Base-by-base conservation (phyloP, 1,284 basidiomycete genomes). In the Paramarasmius palmivorus region DNA sequence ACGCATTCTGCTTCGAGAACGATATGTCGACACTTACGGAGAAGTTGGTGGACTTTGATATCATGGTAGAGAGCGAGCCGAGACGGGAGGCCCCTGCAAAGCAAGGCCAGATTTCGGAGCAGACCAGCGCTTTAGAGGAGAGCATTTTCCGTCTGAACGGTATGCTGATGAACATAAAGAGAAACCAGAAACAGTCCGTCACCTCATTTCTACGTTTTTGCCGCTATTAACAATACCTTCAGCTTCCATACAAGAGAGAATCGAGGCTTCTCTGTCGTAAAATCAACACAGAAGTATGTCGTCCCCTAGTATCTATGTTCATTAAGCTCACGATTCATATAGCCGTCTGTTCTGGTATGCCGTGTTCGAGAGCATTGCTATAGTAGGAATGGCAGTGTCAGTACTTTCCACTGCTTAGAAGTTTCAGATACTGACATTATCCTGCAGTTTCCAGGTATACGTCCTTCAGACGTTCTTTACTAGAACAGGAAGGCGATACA, bases 1-100 rank as follows among this genome's bases (percentile, higher is more conserved):
- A 98, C 73, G 78, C 93, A 2, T 99, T 99, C 76, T 99, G 97
- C 76, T 98, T 99, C 69, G 91, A 95, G 68, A 99, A 99, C 72
- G 93, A 96, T 75, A 92, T 93, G 84, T 92, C 88, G 8, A 92
- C 90, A 3, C 80, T 95, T 60, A 89, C 89, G 19, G 76, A 94
- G 74, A 97, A 98, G 72, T 81, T 97, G 53, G 80, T 98, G 61
- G 95, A 98, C 73, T 96, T 98, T 69, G 95, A 97, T 70, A 95
- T 96, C 71, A 94, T 96, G 92, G 92, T 97, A 57, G 94, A 97
- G 76, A 93, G 89, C 58, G 95, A 98, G 68, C 95, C 95, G 1
- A 76, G 95, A 49, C 78, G 92, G 50, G 88, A 92, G 64, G 79
- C 90, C 3, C 86, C 90, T 8, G 87, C 88, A 23, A 90, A 92